Evolutionary conservation across 2,329 filamentous ascomycete species (phyloP).

Genomic region (Cladosporium sp.): DNA sequence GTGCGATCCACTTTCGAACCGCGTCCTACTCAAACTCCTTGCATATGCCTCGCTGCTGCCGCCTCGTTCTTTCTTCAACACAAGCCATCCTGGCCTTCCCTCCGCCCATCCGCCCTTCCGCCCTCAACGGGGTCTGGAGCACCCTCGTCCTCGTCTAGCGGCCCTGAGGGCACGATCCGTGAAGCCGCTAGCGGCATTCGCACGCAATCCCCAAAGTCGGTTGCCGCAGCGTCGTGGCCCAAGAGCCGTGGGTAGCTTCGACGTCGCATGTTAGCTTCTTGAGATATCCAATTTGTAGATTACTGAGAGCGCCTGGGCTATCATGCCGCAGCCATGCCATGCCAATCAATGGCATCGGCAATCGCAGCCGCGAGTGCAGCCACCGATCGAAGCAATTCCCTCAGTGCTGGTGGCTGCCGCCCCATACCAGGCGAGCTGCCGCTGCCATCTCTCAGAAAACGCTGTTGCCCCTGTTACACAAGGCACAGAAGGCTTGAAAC

Average conservation of each 20-base stretch:
- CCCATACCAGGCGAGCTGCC: background rate
- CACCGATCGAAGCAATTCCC: background rate
- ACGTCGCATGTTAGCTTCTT: background rate
- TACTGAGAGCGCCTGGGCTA: background rate
- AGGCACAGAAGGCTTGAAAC: background rate
- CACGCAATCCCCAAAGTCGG: too few relatives aligned
- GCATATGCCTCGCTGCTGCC: constrained; percentile 8
- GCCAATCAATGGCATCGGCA: background rate
- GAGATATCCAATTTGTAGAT: background rate
- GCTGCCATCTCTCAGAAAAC: background rate
- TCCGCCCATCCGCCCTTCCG: background rate
- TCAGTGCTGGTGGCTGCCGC: background rate
- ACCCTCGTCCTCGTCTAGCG: background rate
- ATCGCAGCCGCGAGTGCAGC: background rate
- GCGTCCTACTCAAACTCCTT: constrained; percentile 9
- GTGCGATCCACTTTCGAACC: background rate
- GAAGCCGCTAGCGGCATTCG: constrained; percentile 3
- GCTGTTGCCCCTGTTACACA: background rate
- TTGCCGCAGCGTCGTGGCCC: too few relatives aligned
- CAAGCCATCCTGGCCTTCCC: background rate
- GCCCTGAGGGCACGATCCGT: constrained; percentile 1
- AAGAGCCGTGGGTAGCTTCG: too few relatives aligned
- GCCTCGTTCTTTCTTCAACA: background rate
- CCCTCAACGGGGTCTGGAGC: constrained; percentile 1
- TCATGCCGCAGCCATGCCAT: background rate